Evolutionary conservation across 2,329 filamentous ascomycete genomes (phyloP), one percentile per base, ranked within the genome.

Genomic region (Boeremia lycopersici): DNA sequence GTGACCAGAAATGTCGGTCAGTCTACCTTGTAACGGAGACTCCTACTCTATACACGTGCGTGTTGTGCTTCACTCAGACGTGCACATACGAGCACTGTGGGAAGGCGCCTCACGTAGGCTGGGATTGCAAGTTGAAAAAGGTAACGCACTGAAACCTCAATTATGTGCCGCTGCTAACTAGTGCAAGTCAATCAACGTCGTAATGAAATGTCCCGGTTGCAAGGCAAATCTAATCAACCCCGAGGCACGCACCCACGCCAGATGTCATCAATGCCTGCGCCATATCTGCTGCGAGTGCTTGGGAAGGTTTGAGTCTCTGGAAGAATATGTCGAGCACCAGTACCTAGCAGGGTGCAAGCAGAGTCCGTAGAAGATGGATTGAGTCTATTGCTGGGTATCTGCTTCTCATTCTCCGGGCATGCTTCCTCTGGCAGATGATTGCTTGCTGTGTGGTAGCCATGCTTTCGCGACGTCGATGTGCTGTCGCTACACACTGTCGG

Each of bases 341-440:
- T 12, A 39, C 19, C 17, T 25, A 2, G 19, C 19, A 1, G 35
- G 35, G 19, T 39, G 19, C n/a, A 26, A 26, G 19, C 10, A 17
- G 6, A 8, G 19, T 23, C 19, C 19, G 19, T 23, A 23, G 19
- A 23, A 23, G 19, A 23, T 23, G 19, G 30, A 31, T 28, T 25
- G 30, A 46, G 35, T 54, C 25, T 40, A 54, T 41, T 49, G 41
- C 11, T 54, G 52, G 52, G 52, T 54, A 54, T 54, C 52, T 46
- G 15, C 15, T 49, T 17, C 17, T 44, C 26, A 19, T 38, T 12
- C 17, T 38, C 35, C 9, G 8, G 35, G 35, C 15, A 10, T 23
- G 35, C 17, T 17, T 6, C 17, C 6, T 15, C 15, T 7, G 12
- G 19, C 13, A 5, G 12, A 17, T 15, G 11, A 2, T n/a, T 9